Base-by-base conservation (phyloP, 2,329 filamentous ascomycete genomes). In the Dactylellina parvicollis region DNA sequence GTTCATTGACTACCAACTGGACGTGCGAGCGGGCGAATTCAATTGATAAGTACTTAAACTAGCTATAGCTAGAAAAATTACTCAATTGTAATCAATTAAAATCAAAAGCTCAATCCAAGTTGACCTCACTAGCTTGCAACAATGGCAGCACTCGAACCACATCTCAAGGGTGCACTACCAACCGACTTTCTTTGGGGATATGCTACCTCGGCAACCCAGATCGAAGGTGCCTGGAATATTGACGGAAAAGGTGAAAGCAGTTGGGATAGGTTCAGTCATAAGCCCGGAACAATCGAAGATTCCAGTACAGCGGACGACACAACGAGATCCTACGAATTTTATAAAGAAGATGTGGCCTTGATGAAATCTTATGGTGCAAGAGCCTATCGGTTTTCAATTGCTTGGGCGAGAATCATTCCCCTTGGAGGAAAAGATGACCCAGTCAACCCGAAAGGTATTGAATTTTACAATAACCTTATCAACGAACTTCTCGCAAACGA, bases 351-450 rank as follows among this genome's bases (percentile, higher is more conserved):
- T 75, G 85, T 89, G 71, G 85, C 83, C 1, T 82, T 88, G 30
- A 81, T 89, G 77, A 88, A 87, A 78, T 79, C 84, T 59, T 85
- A 85, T 57, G 84, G 86, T 59, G 86, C 86, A 14, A 84, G 84
- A 69, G 85, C 84, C 2, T 89, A 89, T 78, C 85, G 87, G 22
- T 89, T 89, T 79, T 89, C 87, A 2, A 81, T 89, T 24, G 86
- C 87, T 2, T 89, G 87, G 87, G 85, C 86, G 10, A 85, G 87
- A 44, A 85, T 89, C 71, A 88, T 89, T 56, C 87, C 88, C 0
- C 81, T 88, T 3, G 87, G 87, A 16, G 87, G 87, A 16, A 85
- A 86, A 59, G 84, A 88, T 54, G 87, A 89, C 67, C 86, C 87
- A 0, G 78, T 89, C 78, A 89, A 89, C 76, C 82, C 87, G 71